Base-by-base conservation (phyloP, 768 basidiomycete species). In the Porpolomopsis calyptriformis region DNA sequence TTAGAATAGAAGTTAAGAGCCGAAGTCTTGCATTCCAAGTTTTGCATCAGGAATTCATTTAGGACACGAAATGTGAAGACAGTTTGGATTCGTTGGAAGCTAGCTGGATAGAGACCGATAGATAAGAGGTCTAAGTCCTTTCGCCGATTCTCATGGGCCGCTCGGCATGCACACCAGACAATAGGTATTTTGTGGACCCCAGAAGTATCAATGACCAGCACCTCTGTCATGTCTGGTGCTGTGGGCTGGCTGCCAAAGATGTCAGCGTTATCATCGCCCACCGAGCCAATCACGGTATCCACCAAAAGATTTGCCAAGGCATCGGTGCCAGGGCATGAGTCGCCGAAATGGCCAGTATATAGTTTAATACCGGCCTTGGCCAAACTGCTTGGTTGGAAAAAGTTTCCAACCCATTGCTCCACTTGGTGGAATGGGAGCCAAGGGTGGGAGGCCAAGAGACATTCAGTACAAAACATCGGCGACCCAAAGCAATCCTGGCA, bases 31-130 rank as follows among this genome's bases (percentile, higher is more conserved):
- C 58, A 57, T 34, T 57, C 50, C 23, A 60, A 10, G 1, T 29
- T 6, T 14, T 59, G 50, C 3, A 60, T 38, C 4, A 50, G 26
- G 36, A 59, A 57, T 4, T 52, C 10, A 37, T 61, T 45, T 7
- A 59, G 49, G 1, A 55, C 56, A 5, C 37, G 16, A 33, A 59
- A 59, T 2, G 53, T 58, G 20, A 60, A 60, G 1, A 49, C 55
- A 0, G 50, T 52, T 25, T 50, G 33, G n/a, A 57, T 53, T 16
- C 26, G 37, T 0, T 19, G 20, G 2, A 49, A 39, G 14, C 42
- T 52, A 1, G 57, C 47, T 1, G 57, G 49, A 35, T 50, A 57
- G 1, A 58, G 41, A 5, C 26, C 9, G 2, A 18, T 19, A 12
- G 38, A 20, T 1, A 58, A 37, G 9, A 58, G 53, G 41, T 56